phyloP scores from a whole-genome alignment of 2,329 filamentous ascomycete genomes.

The Colletotrichum sp. region DNA sequence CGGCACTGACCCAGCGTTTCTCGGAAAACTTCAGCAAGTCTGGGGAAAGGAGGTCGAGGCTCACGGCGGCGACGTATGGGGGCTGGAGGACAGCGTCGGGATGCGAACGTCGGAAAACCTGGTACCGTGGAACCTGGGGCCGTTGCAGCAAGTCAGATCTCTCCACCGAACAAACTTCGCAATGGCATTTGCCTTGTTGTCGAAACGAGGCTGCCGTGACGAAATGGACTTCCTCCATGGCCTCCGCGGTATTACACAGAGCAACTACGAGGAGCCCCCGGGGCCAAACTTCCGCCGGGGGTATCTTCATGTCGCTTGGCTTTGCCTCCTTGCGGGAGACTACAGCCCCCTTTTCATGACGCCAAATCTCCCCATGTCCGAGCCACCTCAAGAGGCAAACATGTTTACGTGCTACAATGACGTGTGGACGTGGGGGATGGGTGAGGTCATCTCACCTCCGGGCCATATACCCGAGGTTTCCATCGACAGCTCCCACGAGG shows the following conservation, averaged over 20 bases:
- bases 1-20: background rate
- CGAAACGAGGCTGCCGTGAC: background rate
- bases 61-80: background rate
- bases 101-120: background rate
- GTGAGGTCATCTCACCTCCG: no score
- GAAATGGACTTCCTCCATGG: background rate
- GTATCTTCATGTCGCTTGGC: no score
- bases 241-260: background rate
- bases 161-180: background rate
- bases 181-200: background rate
- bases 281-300: no score
- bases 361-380: no score
- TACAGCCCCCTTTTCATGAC: no score
- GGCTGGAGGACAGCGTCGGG: background rate
- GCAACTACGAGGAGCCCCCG: no score
- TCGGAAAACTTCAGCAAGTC: background rate
- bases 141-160: background rate
- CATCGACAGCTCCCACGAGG: no score
- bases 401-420: no score
- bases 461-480: no score
- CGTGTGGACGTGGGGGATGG: no score
- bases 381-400: no score
- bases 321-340: no score
- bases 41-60: background rate
- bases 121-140: background rate